Percentiles rank a stretch among this genome's conserved stretches.
Evolutionary conservation across 805 yeast species (phyloP).

Genomic region (Cyberlindnera xishuangbannaensis): DNA sequence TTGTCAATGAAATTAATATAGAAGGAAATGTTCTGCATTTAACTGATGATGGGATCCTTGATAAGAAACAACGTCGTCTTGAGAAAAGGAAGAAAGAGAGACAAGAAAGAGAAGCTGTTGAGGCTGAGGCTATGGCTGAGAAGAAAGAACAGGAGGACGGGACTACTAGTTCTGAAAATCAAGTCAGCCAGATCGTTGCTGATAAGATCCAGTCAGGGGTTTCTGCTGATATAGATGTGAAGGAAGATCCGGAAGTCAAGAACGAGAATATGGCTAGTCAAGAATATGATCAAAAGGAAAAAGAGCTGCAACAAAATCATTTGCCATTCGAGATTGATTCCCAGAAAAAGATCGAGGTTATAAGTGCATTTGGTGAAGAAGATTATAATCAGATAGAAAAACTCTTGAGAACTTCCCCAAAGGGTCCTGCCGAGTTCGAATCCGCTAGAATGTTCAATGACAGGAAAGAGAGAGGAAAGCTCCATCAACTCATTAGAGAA

Average conservation of each 20-base stretch:
- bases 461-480: conserved; percentile 66
- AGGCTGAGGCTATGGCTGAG: conserved; percentile 1
- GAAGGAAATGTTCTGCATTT: conserved; percentile 71
- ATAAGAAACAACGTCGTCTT: conserved; percentile 41
- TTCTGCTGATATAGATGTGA: conserved; percentile 17
- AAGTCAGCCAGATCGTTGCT: no score
- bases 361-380: conserved; percentile 51
- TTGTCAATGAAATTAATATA: conserved; percentile 79
- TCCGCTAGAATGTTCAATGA: conserved; percentile 54
- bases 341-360: conserved; percentile 42
- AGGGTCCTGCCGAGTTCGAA: conserved; percentile 38
- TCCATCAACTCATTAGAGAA: conserved; percentile 72
- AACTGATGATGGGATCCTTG: conserved; percentile 62
- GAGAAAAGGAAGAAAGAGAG: conserved; percentile 30
- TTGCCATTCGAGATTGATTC: conserved; percentile 36
- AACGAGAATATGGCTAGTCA: background rate
- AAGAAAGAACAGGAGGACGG: no score
- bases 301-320: background rate
- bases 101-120: conserved; percentile 6
- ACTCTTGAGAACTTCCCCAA: conserved; percentile 45
- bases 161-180: no score
- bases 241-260: conserved; percentile 5
- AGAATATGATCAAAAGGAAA: background rate
- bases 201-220: background rate
- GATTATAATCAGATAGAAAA: conserved; percentile 53